These are phyloP conservation scores for Colletotrichum liriopes DNA, from an alignment of 2,329 filamentous ascomycete species.

Conservation along the genomic window DNA sequence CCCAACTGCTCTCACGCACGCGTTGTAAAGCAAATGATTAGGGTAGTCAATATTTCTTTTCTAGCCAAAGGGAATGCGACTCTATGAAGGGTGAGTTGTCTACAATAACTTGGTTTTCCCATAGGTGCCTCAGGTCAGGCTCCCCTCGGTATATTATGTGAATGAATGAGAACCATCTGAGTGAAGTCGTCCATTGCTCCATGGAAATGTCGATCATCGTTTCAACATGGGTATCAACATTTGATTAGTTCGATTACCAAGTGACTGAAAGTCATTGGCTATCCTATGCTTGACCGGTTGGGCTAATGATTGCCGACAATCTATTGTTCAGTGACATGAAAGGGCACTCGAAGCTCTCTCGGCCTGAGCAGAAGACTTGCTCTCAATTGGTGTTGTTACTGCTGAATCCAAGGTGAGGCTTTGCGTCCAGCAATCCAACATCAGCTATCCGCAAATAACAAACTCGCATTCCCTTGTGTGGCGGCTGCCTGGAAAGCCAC, in stretches of 20 bases:
- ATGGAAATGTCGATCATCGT: background rate
- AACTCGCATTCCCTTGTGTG: background rate
- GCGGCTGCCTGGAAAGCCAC: background rate
- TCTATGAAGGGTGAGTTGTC: background rate
- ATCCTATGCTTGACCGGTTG: background rate
- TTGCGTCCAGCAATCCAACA: background rate
- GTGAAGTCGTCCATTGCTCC: background rate
- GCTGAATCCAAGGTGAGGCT: background rate
- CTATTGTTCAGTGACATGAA: background rate
- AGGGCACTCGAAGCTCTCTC: background rate
- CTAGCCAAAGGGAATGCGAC: background rate
- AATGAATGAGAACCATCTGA: background rate
- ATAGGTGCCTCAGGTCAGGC: background rate
- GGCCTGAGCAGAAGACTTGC: background rate
- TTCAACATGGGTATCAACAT: background rate
- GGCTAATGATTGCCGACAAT: background rate
- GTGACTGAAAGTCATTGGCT: background rate
- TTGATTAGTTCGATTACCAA: background rate
- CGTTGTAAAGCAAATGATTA: background rate
- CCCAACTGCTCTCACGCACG: background rate
- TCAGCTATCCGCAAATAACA: background rate
- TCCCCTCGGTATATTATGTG: background rate
- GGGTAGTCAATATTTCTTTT: background rate
- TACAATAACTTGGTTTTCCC: background rate
- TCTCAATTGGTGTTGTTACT: background rate